Conservation (phyloP, 2,329 filamentous ascomycete species). For the Fusarium domesticum region DNA sequence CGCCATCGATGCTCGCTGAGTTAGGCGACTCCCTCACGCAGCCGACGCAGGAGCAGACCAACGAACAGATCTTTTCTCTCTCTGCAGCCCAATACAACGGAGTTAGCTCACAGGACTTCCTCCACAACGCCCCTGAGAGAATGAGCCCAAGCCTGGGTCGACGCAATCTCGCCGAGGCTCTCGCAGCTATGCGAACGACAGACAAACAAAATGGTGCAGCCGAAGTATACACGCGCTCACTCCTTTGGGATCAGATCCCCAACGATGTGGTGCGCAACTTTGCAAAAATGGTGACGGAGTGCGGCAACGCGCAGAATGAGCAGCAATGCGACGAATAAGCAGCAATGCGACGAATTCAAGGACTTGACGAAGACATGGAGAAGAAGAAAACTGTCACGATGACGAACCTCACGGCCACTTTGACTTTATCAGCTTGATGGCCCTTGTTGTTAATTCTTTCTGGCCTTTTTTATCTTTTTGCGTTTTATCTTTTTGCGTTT, state of each 20-base stretch:
- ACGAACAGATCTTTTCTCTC: constrained; percentile 83
- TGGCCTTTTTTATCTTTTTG: constrained; percentile 13
- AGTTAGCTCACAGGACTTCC: constrained; percentile 64
- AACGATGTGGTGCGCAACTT: constrained; percentile 89
- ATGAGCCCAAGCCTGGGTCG: constrained; percentile 59
- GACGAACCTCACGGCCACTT: constrained; percentile 29
- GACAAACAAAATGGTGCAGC: constrained; percentile 68
- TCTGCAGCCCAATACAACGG: constrained; percentile 86
- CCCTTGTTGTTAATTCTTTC: too few species aligned
- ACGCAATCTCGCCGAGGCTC: constrained; percentile 74
- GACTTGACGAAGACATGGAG: constrained; percentile 38
- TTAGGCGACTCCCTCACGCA: constrained; percentile 67
- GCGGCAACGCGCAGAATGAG: constrained; percentile 49
- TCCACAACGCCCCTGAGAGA: constrained; percentile 53
- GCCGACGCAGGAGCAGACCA: constrained; percentile 79
- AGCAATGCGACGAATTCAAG: too few species aligned
- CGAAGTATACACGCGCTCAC: constrained; percentile 87
- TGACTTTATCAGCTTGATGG: not conserved
- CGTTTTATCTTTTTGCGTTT: constrained; percentile 16
- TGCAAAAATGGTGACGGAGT: constrained; percentile 83
- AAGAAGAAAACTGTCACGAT: constrained; percentile 39
- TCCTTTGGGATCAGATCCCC: constrained; percentile 93
- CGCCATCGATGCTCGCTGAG: constrained; percentile 61
- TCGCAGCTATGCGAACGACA: constrained; percentile 72
- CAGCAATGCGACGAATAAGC: constrained; percentile 45